Evolutionary conservation across 164 flowering plant species (phyloP), one percentile per base, ranked within the genome.

Genomic region (Vitis riparia): DNA sequence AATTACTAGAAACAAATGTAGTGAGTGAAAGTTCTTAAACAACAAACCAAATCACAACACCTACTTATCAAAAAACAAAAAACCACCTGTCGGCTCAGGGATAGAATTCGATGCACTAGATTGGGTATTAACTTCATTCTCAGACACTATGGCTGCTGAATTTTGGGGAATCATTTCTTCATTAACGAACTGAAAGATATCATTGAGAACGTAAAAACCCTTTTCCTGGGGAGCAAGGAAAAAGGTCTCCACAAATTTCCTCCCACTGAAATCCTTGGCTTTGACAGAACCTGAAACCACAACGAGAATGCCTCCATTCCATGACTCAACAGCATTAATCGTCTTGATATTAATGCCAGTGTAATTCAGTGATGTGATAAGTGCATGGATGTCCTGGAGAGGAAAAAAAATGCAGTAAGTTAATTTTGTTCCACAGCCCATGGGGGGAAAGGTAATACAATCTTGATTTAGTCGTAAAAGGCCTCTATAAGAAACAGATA

Each of bases 161-260:
- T 84, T 87, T 59, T 82, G 88, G 74, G 68, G 81, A 66, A 78
- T 53, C n/a, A 66, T 73, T 52, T 80, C 93, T 23, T 91, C 97
- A 9, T 86, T 92, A 67, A 80, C 71, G 75, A 86, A 93, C 72
- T 89, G 94, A 76, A 95, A 89, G 56, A 93, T 89, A 61, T 95
- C 99, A 85, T 87, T 95, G 23, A 90, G 91, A 75, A 95, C 94
- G 80, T 85, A 93, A 77, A 68, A 95, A 30, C 99, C 99, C 71
- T 87, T 90, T 75, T 93, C 98, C 68, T 95, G 99, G 68, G 99
- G 98, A 67, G 97, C 98, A 71, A 95, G 93, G 69, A 93, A 90
- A 78, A 95, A 95, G 37, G 93, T 85, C 79, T 95, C 89, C 62
- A 79, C 82, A 81, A 95, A 95, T 14, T 81, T 86, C 75, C 93